Evolutionary conservation across 176 grass and related monocot species (phyloP).

Genomic region (Phragmites australis): DNA sequence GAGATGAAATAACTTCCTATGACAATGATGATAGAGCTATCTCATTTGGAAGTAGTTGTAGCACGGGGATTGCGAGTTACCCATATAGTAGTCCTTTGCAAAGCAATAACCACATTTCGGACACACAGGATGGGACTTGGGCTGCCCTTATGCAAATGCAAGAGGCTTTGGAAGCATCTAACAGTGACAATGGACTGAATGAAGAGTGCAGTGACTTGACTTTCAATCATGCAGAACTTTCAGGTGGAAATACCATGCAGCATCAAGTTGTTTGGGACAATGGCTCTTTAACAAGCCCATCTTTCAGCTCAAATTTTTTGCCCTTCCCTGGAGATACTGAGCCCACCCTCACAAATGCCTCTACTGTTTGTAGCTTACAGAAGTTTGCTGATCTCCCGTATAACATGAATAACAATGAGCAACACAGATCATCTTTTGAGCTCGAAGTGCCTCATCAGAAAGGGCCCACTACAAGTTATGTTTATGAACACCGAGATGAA

Average conservation of each 20-base stretch:
- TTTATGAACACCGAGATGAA: slow-evolving; percentile 18
- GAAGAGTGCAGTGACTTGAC: slow-evolving; percentile 63
- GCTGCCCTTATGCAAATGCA: slow-evolving; percentile 61
- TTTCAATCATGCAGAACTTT: slow-evolving; percentile 51
- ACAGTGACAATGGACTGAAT: slow-evolving; percentile 46
- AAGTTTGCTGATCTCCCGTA: slow-evolving; percentile 29
- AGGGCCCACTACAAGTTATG: slow-evolving; percentile 25
- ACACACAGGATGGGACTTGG: slow-evolving; percentile 45
- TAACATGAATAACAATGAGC: slow-evolving; percentile 38
- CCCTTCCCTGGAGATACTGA: slow-evolving; percentile 51
- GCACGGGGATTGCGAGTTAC: slow-evolving; percentile 36
- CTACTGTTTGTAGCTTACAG: slow-evolving; percentile 28
- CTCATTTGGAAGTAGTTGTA: slow-evolving; percentile 51
- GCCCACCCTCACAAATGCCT: slow-evolving; percentile 37
- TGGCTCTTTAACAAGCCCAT: slow-evolving; percentile 54
- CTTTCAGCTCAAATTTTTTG: slow-evolving; percentile 54
- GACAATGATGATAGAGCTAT: slow-evolving; percentile 51
- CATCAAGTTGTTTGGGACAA: slow-evolving; percentile 51
- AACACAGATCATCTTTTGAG: slow-evolving; percentile 39
- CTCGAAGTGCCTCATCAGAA: slow-evolving; percentile 22
- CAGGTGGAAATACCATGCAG: slow-evolving; percentile 44
- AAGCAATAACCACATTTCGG: slow-evolving; percentile 40
- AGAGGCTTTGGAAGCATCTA: slow-evolving; percentile 42
- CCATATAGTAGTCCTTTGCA: slow-evolving; percentile 43
- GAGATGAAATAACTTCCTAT: slow-evolving; percentile 49